Evolutionary conservation across 2,329 filamentous ascomycete species (phyloP).

Genomic region (Pleoardoris graminearum): DNA sequence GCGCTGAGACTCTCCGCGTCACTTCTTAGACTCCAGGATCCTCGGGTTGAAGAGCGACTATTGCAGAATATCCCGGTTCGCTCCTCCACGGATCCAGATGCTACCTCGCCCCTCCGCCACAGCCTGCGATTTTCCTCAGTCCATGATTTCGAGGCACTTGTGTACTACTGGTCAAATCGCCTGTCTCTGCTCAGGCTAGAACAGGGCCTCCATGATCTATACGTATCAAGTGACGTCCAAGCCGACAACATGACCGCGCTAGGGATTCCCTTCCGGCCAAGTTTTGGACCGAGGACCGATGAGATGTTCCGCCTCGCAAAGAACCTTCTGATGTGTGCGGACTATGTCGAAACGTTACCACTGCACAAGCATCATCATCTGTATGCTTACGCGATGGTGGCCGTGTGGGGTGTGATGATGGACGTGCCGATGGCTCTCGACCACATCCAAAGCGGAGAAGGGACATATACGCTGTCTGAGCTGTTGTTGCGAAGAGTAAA

Average conservation of each 20-base stretch:
- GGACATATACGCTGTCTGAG: constrained; percentile 8
- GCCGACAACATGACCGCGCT: neutral
- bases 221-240: neutral
- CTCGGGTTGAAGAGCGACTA: constrained; percentile 15
- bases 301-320: constrained; percentile 16
- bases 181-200: constrained; percentile 17
- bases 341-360: constrained; percentile 16
- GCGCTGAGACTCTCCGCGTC: constrained; percentile 12
- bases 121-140: constrained; percentile 18
- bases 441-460: constrained; percentile 7
- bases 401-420: constrained; percentile 18
- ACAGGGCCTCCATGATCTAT: constrained; percentile 10
- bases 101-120: constrained; percentile 8
- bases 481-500: constrained; percentile 16
- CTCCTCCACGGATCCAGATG: constrained; percentile 3
- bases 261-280: neutral
- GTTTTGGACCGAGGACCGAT: constrained; percentile 10
- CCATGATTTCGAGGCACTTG: constrained; percentile 21
- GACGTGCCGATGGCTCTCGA: constrained; percentile 8
- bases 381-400: constrained; percentile 16
- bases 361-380: constrained; percentile 17
- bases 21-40: constrained; percentile 17
- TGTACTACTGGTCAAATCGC: constrained; percentile 20
- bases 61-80: constrained; percentile 13
- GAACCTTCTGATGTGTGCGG: constrained; percentile 18